These are phyloP conservation scores for Nannizziopsis arthrosporioides DNA, from an alignment of 2,329 filamentous ascomycete genomes.

Conservation along the genomic window DNA sequence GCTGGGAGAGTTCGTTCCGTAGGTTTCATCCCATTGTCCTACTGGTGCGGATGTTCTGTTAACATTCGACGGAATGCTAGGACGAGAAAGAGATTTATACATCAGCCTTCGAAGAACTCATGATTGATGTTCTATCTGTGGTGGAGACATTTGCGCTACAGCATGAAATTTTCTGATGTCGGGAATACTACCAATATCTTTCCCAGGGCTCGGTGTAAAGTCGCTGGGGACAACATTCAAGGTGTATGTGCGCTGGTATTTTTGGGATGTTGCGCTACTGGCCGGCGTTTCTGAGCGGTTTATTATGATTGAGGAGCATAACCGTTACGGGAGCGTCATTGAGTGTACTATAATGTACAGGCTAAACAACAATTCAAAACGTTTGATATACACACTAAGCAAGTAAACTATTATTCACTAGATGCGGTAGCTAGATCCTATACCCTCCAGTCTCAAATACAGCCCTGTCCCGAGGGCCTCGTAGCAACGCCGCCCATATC, in stretches of 20 bases:
- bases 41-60: background rate
- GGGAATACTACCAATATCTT: too few species aligned
- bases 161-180: too few species aligned
- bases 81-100: constrained; percentile 56
- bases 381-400: background rate
- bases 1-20: constrained; percentile 84
- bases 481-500: background rate
- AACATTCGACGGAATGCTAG: constrained; percentile 28
- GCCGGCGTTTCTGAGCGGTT: background rate
- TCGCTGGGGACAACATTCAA: background rate
- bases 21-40: constrained; percentile 34
- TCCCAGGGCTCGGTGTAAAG: too few species aligned
- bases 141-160: background rate
- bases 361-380: background rate
- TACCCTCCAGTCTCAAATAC: background rate
- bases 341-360: too few species aligned
- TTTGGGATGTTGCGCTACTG: background rate
- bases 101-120: constrained; percentile 57
- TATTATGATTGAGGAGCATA: background rate
- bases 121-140: constrained; percentile 1
- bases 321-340: background rate
- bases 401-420: background rate
- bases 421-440: background rate
- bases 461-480: background rate
- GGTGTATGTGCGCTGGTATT: background rate